Base-by-base conservation (phyloP, 805 yeast species). In the Monosporozyma aquatica region DNA sequence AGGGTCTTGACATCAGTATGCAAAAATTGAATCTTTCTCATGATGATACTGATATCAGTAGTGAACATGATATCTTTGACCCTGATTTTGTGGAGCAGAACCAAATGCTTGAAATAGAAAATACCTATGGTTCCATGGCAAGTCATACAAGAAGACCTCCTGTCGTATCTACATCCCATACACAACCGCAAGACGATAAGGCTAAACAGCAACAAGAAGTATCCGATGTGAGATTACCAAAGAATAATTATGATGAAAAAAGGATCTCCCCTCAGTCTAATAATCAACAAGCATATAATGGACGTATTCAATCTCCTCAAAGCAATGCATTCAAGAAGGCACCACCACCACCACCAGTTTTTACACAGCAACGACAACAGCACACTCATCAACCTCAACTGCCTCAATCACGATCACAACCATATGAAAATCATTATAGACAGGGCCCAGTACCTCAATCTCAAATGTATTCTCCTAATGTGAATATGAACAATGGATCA, bases 31-130 rank as follows among this genome's bases (percentile, higher is more conserved):
- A 11, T 25, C 13, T 37, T 7, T 26, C 39, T 2, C 25, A 18
- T 18, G 24, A 18, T 11, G 24, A 27, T 26, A 26, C 27, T n/a
- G 25, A 18, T 36, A 15, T 33, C 18, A 26, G 24, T 6, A 39
- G 42, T 33, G 46, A 46, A 20, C 45, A 39, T 7, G 54, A 59
- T 40, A 50, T 58, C 7, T 58, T 58, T 45, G 59, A 55, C 39
- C 56, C 60, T 6, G 58, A 52, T 39, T 53, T 45, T 30, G 41
- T 52, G 43, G 58, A 52, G 29, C 51, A 51, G 37, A 44, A 51
- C 21, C 50, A 51, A 36, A 46, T 54, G 48, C 22, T 39, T 11
- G 47, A 42, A 34, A 14, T 40, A 9, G 47, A 46, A 23, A 43
- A 44, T 29, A 38, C 30, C 8, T 36, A 32, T 24, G 43, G 37